phyloP scores from a whole-genome alignment of 176 grass and related monocot species.

The Olyra latifolia region DNA sequence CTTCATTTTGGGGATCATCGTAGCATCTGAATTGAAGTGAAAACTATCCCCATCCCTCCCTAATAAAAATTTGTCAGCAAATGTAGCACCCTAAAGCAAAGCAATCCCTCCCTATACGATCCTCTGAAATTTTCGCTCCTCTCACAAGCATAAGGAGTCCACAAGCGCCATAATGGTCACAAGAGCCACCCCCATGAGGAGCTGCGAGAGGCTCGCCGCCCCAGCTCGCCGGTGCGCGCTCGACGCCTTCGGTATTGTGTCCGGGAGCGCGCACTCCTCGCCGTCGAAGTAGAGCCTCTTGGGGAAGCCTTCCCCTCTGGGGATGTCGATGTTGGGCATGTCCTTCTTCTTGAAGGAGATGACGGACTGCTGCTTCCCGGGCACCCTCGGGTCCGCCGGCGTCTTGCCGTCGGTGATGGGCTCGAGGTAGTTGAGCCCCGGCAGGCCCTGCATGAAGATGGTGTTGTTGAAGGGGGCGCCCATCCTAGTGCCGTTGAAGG shows the following conservation, averaged over 20 bases:
- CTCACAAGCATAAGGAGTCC: slow-evolving; percentile 37
- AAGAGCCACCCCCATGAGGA: slow-evolving; percentile 26
- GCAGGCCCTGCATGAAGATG: slow-evolving; percentile 81
- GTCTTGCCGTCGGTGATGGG: slow-evolving; percentile 53
- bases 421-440: slow-evolving; percentile 56
- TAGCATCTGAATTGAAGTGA: background rate
- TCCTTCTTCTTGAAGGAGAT: slow-evolving; percentile 71
- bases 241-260: slow-evolving; percentile 42
- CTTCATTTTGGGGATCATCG: background rate
- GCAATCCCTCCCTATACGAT: slow-evolving; percentile 4
- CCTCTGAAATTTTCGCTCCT: background rate
- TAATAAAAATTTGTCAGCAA: background rate
- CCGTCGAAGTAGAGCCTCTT: slow-evolving; percentile 79
- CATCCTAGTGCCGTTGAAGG: slow-evolving; percentile 77
- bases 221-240: slow-evolving; percentile 10
- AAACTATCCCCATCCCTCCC: background rate
- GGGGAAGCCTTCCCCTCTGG: slow-evolving; percentile 66
- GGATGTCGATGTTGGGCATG: slow-evolving; percentile 51
- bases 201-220: background rate
- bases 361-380: slow-evolving; percentile 86
- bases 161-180: background rate
- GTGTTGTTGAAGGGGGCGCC: slow-evolving; percentile 48
- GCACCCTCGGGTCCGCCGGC: slow-evolving; percentile 31
- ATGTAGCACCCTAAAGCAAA: background rate
- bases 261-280: slow-evolving; percentile 80